Percentiles rank a stretch among this genome's conserved stretches.
phyloP scores from a whole-genome alignment of 73 alveolate species.

The Tetrahymena elliotti region DNA sequence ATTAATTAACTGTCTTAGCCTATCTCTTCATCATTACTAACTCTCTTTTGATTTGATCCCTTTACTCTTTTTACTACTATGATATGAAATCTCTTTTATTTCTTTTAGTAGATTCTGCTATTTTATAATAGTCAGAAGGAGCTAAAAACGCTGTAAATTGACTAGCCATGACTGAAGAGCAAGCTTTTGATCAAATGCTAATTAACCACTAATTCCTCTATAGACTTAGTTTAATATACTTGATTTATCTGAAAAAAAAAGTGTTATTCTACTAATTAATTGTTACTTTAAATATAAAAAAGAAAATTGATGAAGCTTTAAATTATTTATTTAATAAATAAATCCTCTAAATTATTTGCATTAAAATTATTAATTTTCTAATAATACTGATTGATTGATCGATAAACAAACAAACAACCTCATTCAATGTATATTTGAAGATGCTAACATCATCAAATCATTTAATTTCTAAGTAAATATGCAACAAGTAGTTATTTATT shows the following conservation, averaged over 20 bases:
- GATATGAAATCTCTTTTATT: neutral
- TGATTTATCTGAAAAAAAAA: too few species aligned
- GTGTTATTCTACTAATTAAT: neutral
- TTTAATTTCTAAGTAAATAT: too few species aligned
- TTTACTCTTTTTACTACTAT: neutral
- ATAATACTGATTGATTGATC: too few species aligned
- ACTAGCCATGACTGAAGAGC: neutral
- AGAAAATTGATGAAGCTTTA: neutral
- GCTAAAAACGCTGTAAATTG: neutral
- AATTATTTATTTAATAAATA: too few species aligned
- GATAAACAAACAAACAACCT: too few species aligned
- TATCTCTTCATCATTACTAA: neutral
- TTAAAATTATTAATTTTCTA: neutral
- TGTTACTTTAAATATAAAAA: neutral
- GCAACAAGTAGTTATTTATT: too few species aligned
- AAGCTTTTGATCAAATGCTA: neutral
- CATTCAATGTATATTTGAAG: too few species aligned
- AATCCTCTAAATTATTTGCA: neutral
- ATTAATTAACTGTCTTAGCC: neutral
- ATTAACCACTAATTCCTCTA: neutral
- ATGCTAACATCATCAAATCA: too few species aligned
- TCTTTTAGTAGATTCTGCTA: neutral
- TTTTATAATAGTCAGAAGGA: neutral
- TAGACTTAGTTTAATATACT: neutral
- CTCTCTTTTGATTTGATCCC: neutral